Evolutionary conservation across 2,329 filamentous ascomycete species (phyloP).

Genomic region (Alternaria sp.): DNA sequence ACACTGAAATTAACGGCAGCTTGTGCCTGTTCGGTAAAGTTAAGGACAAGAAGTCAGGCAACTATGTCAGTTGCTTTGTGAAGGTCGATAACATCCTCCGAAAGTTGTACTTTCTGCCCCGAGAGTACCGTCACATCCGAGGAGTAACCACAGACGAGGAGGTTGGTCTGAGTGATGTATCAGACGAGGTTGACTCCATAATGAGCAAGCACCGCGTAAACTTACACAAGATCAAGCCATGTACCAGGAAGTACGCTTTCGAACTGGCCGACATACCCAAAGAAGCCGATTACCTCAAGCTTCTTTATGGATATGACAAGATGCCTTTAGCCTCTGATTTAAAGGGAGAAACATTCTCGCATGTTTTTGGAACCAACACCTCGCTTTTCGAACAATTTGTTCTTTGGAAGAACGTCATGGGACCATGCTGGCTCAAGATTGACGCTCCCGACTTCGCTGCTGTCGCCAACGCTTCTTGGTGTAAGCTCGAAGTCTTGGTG

Average conservation of each 20-base stretch:
- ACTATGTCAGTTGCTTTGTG: conserved; percentile 90
- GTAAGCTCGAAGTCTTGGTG: conserved; percentile 90
- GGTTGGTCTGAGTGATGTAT: conserved; percentile 88
- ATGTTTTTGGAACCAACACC: conserved; percentile 92
- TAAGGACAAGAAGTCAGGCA: conserved; percentile 81
- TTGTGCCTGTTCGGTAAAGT: conserved; percentile 97
- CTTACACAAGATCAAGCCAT: conserved; percentile 94
- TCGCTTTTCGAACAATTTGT: conserved; percentile 98
- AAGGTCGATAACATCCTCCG: conserved; percentile 94
- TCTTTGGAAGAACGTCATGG: conserved; percentile 98
- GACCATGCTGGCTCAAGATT: conserved; percentile 95
- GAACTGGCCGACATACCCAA: conserved; percentile 87
- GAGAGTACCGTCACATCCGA: conserved; percentile 67
- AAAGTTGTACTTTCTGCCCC: conserved; percentile 92
- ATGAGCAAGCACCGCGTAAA: conserved; percentile 88
- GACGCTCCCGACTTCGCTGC: conserved; percentile 82
- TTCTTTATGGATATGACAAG: conserved; percentile 95
- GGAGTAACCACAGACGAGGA: conserved; percentile 78
- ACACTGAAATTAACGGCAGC: conserved; percentile 89
- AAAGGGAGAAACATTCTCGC: conserved; percentile 88
- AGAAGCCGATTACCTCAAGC: conserved; percentile 90
- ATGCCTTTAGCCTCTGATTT: conserved; percentile 74
- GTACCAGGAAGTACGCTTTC: conserved; percentile 92
- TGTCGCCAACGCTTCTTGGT: conserved; percentile 93
- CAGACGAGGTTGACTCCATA: conserved; percentile 84